Conservation (phyloP, 805 yeast genomes). For the Zygoascus flipseniorum region DNA sequence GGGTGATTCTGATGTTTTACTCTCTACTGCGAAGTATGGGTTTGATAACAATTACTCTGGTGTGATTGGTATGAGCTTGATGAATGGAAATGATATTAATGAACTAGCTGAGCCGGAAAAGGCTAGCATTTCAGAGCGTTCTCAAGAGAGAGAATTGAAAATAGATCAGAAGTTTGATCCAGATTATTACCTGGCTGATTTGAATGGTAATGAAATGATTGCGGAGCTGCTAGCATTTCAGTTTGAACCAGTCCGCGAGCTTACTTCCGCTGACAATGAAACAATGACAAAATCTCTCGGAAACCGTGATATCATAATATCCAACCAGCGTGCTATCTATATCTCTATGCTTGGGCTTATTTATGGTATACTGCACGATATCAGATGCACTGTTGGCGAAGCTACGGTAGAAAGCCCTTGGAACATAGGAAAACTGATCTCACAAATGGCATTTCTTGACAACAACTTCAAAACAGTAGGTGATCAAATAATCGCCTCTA, state of each 20-base stretch:
- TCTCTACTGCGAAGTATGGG: conserved; percentile 53
- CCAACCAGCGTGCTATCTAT: conserved; percentile 48
- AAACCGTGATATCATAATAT: conserved; percentile 45
- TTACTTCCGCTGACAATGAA: conserved; percentile 40
- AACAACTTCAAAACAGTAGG: conserved; percentile 35
- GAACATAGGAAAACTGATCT: conserved; percentile 82
- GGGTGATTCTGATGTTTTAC: conserved; percentile 8
- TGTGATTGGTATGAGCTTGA: conserved; percentile 53
- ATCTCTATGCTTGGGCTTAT: conserved; percentile 56
- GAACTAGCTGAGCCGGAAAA: conserved; percentile 78
- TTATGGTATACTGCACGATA: conserved; percentile 69
- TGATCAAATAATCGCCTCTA: conserved; percentile 50
- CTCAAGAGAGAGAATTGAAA: conserved; percentile 54
- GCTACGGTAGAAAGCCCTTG: conserved; percentile 84
- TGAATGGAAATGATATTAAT: conserved; percentile 86
- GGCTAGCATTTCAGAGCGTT: conserved; percentile 47
- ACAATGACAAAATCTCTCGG: conserved; percentile 62
- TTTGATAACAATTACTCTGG: conserved; percentile 62
- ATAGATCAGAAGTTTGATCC: conserved; percentile 77
- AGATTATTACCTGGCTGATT: conserved; percentile 83
- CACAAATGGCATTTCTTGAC: conserved; percentile 71
- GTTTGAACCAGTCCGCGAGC: background rate
- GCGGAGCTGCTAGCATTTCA: conserved; percentile 34
- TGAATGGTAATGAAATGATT: conserved; percentile 40
- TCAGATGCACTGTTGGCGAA: conserved; percentile 61